Evolutionary conservation across 2,329 filamentous ascomycete species (phyloP), one percentile per base, ranked within the genome.

Genomic region (Colletotrichum graminicola): DNA sequence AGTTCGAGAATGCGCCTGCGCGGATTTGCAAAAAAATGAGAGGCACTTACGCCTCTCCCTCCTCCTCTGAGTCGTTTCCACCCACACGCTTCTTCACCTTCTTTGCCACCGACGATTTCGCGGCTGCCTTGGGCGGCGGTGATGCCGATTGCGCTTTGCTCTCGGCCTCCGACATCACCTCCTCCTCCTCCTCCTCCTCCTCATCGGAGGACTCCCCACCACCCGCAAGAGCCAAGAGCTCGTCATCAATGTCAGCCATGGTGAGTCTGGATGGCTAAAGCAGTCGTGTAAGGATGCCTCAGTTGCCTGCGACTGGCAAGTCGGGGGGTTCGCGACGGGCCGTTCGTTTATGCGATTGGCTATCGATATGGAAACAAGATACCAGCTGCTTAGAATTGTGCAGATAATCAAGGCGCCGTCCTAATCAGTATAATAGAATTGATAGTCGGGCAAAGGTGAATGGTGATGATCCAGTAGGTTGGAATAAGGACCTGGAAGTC

Each of bases 231-330:
- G 94, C 95, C 75, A 98, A 92, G 75, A 98, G 91, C 84, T 98
- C 95, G 77, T 95, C 94, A 80, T 98, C 95, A 75, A 98, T 89
- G 79, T 95, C 93, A 67, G 93, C 92, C 94, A 97, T 97, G 77
- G 75, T 87, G 73, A 68, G 47, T 59, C 41, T 18, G 36, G 26
- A 74, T 56, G 6, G 54, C 21, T 55, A 41, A 47, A 49, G 47
- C 26, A 29, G 29, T 71, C 60, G 63, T 34, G 62, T 39, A 62
- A 39, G 29, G 51, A 52, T 45, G 8, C 29, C 34, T 54, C 60
- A 29, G 36, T 45, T 18, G 52, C 23, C 52, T 54, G 56, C 29
- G 23, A 11, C 41, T 32, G 54, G 36, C 23, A 39, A 36, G 12
- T 70, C 55, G 41, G 49, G 39, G 61, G 16, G 51, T 34, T 71